These are phyloP conservation scores for Syncephalastrum contaminatum DNA, from an alignment of 371 early-diverging fungal species.

Conservation along the genomic window DNA sequence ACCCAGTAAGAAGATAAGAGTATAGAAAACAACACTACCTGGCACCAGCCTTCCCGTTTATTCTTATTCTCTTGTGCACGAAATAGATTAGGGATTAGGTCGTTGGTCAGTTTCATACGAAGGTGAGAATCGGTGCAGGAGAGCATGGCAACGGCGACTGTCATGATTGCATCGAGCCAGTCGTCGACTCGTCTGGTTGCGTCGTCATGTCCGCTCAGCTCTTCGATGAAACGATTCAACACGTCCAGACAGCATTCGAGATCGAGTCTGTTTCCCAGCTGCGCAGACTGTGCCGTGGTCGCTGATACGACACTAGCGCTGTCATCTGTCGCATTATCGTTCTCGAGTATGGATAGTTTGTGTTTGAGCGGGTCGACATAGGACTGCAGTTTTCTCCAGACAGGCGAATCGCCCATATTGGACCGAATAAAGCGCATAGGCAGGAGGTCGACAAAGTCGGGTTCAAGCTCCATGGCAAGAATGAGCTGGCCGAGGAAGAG, in stretches of 20 bases:
- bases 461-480: conserved; percentile 34
- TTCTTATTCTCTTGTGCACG: conserved; percentile 29
- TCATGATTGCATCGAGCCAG: conserved; percentile 41
- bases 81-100: conserved; percentile 36
- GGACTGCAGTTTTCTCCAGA: conserved; percentile 17
- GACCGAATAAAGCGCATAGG: conserved; percentile 29
- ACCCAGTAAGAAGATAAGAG: too few relatives aligned
- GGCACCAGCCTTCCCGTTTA: too few relatives aligned
- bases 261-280: conserved; percentile 21
- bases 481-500: conserved; percentile 32
- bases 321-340: conserved; percentile 15
- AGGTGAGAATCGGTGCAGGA: conserved; percentile 40
- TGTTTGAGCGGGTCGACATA: background rate
- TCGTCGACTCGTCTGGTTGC: conserved; percentile 5
- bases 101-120: conserved; percentile 36
- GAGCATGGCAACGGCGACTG: conserved; percentile 35
- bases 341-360: background rate
- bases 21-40: too few relatives aligned
- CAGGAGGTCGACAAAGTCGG: conserved; percentile 46
- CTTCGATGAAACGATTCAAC: conserved; percentile 27
- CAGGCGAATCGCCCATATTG: conserved; percentile 9
- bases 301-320: conserved; percentile 12
- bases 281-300: conserved; percentile 1
- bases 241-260: conserved; percentile 41
- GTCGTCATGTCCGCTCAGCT: conserved; percentile 4